phyloP scores from a whole-genome alignment of 2,329 filamentous ascomycete species.

The Sphaerostilbella broomeana region DNA sequence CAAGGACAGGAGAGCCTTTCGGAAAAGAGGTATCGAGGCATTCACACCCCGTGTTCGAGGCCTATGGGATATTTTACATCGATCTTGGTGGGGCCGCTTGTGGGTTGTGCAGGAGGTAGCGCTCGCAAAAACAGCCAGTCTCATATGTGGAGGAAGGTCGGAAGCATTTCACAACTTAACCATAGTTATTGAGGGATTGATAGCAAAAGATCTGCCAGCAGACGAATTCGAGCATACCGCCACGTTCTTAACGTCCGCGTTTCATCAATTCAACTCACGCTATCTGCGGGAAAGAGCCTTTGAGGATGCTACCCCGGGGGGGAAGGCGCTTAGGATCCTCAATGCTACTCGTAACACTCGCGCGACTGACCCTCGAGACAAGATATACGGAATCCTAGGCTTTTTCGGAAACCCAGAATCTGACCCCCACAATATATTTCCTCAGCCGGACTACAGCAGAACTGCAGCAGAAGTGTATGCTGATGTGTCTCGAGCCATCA shows the following conservation, averaged over 20 bases:
- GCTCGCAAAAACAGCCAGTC: not conserved
- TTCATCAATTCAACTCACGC: conserved; percentile 5
- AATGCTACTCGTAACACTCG: conserved; percentile 4
- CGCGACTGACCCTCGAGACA: conserved; percentile 6
- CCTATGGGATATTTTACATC: conserved; percentile 6
- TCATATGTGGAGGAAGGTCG: not conserved
- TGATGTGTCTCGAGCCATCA: conserved; percentile 5
- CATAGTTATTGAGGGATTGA: conserved; percentile 3
- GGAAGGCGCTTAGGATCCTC: conserved; percentile 2
- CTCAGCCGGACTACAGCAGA: conserved; percentile 2
- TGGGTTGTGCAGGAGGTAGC: conserved; percentile 7
- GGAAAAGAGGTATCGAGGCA: not conserved
- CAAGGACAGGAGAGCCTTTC: conserved; percentile 1
- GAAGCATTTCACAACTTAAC: conserved; percentile 6
- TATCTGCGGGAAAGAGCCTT: conserved; percentile 4
- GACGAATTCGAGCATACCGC: conserved; percentile 1
- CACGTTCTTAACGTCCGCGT: conserved; percentile 2
- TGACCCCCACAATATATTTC: conserved; percentile 7
- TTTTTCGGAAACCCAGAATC: not conserved
- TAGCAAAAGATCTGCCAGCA: not conserved
- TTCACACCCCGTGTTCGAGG: conserved; percentile 4
- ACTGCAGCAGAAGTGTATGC: conserved; percentile 5
- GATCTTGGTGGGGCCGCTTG: conserved; percentile 3
- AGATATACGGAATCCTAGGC: conserved; percentile 8
- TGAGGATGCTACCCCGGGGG: not conserved